Evolutionary conservation across 1,284 basidiomycete species (phyloP).

Genomic region (Ustilago esculenta): DNA sequence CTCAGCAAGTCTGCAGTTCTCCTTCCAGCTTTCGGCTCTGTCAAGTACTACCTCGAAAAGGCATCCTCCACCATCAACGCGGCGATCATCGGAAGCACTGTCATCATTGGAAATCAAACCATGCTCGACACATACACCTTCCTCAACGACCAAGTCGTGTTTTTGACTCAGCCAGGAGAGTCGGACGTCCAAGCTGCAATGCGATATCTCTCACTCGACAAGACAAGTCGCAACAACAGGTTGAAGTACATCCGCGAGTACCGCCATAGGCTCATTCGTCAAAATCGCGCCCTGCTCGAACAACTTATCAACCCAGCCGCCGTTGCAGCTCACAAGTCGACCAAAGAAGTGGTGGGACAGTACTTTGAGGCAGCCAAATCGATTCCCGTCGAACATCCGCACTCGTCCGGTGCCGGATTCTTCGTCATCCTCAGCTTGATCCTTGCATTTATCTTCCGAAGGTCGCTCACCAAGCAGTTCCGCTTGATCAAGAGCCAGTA

Average conservation of each 20-base stretch:
- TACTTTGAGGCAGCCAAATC: slow-evolving; percentile 1
- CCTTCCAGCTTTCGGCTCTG: not conserved
- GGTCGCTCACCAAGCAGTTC: slow-evolving; percentile 1
- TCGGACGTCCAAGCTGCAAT: slow-evolving; percentile 13
- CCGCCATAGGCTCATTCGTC: not conserved
- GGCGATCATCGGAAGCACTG: slow-evolving; percentile 6
- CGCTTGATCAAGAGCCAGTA: not conserved
- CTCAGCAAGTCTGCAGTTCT: not conserved
- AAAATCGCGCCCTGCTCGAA: slow-evolving; percentile 6
- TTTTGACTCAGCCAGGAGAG: not conserved
- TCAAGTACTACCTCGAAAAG: not conserved
- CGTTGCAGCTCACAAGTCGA: not conserved
- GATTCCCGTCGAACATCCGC: slow-evolving; percentile 5
- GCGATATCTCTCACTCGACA: slow-evolving; percentile 10
- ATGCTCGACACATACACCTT: slow-evolving; percentile 10
- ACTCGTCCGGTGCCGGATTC: slow-evolving; percentile 3
- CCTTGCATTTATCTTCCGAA: slow-evolving; percentile 4
- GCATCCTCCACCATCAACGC: slow-evolving; percentile 16
- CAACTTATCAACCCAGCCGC: slow-evolving; percentile 7
- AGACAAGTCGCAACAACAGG: slow-evolving; percentile 1
- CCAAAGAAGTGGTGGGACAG: not conserved
- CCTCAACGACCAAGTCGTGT: slow-evolving; percentile 5
- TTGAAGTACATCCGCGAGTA: slow-evolving; percentile 9
- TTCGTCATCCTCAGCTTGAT: not conserved
- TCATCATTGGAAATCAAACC: slow-evolving; percentile 9